Conservation (phyloP, 495 filamentous ascomycete genomes). For the Penicillium egyptiacum region DNA sequence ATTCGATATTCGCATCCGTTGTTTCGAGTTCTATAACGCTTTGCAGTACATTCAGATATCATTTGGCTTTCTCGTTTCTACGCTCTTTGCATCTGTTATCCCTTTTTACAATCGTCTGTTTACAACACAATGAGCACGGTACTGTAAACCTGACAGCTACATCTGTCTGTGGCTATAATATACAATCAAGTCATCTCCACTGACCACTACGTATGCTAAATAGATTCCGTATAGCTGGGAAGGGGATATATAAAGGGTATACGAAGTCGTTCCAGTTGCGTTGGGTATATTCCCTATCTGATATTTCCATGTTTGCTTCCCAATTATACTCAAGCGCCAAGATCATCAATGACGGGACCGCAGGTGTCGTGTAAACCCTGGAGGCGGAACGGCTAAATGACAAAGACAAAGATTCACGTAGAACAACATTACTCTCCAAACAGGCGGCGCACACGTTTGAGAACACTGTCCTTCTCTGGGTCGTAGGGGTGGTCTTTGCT, state of each 20-base stretch:
- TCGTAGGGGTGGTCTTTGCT: conserved; percentile 99
- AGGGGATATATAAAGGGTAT: conserved; percentile 12
- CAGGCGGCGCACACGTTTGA: conserved; percentile 83
- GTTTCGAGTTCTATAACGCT: conserved; percentile 11
- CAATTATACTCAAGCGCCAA: conserved; percentile 8
- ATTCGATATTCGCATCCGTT: conserved; percentile 9
- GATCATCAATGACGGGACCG: background rate
- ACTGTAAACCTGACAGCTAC: conserved; percentile 3
- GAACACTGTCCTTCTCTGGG: conserved; percentile 96
- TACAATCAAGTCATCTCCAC: background rate
- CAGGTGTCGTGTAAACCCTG: background rate
- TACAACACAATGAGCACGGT: background rate
- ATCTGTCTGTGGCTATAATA: conserved; percentile 11
- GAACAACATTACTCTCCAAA: conserved; percentile 74
- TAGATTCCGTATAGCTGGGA: background rate
- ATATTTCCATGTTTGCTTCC: conserved; percentile 15
- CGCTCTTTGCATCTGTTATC: conserved; percentile 11
- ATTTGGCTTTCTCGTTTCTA: conserved; percentile 4
- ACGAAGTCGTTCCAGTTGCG: conserved; percentile 20
- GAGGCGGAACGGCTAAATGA: conserved; percentile 1
- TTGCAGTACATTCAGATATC: conserved; percentile 9
- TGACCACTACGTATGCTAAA: background rate
- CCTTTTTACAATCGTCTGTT: conserved; percentile 3
- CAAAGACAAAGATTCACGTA: conserved; percentile 9
- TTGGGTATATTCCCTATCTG: conserved; percentile 32